Evolutionary conservation across 148 eudicot genomes (phyloP).

Genomic region (Gaultheria prostrata): DNA sequence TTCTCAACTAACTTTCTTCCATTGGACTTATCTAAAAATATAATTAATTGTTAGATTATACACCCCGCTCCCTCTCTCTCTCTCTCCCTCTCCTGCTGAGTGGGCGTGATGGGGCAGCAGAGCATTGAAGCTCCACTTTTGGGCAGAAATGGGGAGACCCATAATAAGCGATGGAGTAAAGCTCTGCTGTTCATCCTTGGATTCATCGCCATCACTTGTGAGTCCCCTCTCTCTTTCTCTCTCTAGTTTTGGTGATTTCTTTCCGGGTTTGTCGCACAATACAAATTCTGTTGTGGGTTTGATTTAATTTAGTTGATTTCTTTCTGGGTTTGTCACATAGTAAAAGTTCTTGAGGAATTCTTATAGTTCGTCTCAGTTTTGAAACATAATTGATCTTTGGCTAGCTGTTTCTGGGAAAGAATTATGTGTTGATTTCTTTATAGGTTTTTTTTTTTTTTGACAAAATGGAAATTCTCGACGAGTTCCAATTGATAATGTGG

Average conservation of each 20-base stretch:
- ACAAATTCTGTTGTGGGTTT: background rate
- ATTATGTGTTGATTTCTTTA: background rate
- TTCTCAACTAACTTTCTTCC: background rate
- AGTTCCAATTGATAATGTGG: background rate
- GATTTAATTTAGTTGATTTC: background rate
- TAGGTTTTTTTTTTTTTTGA: background rate
- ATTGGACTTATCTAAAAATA: background rate
- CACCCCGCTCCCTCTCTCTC: background rate
- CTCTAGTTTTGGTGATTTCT: background rate
- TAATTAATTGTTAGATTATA: background rate
- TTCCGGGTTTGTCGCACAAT: background rate
- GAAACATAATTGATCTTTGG: too few relatives aligned
- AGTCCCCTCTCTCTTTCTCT: slow-evolving; percentile 8
- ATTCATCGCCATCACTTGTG: slow-evolving; percentile 32
- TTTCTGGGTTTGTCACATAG: background rate
- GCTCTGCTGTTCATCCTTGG: slow-evolving; percentile 31
- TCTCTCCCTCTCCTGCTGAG: background rate
- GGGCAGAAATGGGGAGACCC: slow-evolving; percentile 19
- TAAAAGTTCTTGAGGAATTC: background rate
- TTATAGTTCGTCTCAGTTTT: background rate
- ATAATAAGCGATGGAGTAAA: slow-evolving; percentile 17
- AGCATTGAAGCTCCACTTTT: slow-evolving; percentile 36
- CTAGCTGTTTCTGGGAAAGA: too few relatives aligned
- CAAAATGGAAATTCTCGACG: background rate
- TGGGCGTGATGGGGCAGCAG: slow-evolving; percentile 20